phyloP scores from a whole-genome alignment of 331 rosid genomes.

The Telfairia occidentalis region DNA sequence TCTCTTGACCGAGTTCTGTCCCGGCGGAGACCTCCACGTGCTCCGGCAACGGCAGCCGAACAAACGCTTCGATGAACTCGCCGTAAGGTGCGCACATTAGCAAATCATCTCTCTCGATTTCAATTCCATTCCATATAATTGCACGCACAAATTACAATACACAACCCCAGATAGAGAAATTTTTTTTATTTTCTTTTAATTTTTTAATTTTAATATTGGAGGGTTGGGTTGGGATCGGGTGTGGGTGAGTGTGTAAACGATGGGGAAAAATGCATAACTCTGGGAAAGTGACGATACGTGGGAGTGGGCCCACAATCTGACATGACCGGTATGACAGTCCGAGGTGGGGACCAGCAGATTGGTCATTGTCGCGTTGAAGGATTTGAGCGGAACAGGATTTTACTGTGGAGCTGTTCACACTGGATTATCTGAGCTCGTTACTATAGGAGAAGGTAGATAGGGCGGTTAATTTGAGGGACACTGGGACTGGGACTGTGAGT shows the following conservation, averaged over 20 bases:
- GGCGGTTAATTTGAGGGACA: background rate
- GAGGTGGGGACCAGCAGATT: slow-evolving; percentile 25
- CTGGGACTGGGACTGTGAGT: background rate
- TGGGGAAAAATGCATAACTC: background rate
- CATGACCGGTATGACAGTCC: slow-evolving; percentile 12
- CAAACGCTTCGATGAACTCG: slow-evolving; percentile 57
- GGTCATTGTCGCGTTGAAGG: slow-evolving; percentile 10
- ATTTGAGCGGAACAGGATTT: background rate
- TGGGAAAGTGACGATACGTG: slow-evolving; percentile 19
- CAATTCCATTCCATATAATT: slow-evolving; percentile 3
- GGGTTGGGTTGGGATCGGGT: slow-evolving; percentile 14
- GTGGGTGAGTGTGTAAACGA: slow-evolving; percentile 10
- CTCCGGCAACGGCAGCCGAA: slow-evolving; percentile 67
- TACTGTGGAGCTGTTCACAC: slow-evolving; percentile 9
- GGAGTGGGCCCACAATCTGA: slow-evolving; percentile 11
- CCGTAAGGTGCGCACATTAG: slow-evolving; percentile 56
- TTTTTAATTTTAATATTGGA: slow-evolving; percentile 6
- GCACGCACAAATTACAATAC: background rate
- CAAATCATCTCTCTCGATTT: background rate
- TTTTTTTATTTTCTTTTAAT: background rate
- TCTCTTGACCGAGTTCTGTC: slow-evolving; percentile 68
- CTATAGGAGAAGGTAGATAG: background rate
- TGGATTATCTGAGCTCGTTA: background rate
- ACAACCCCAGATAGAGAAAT: background rate
- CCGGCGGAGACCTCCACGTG: slow-evolving; percentile 82